Conservation (phyloP, 2,329 filamentous ascomycete species). For the Sporothrix curviconia region DNA sequence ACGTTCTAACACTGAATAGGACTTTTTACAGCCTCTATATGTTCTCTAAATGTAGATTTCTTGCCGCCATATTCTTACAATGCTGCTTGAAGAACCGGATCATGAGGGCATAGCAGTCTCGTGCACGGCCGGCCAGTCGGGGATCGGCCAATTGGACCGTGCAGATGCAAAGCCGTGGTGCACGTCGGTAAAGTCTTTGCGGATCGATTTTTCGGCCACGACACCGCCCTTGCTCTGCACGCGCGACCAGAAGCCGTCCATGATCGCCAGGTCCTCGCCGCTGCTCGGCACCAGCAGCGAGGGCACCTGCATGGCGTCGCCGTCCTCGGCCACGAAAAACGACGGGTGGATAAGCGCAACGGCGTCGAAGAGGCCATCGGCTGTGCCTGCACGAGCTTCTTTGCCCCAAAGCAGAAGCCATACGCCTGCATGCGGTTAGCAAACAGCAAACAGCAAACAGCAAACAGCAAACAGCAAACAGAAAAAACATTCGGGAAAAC, state of each 20-base stretch:
- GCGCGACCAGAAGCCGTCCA: constrained; percentile 1
- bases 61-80: background rate
- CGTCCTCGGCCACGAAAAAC: constrained; percentile 5
- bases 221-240: background rate
- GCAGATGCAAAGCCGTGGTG: constrained; percentile 7
- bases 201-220: background rate
- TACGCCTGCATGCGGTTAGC: background rate
- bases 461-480: no score
- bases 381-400: constrained; percentile 1
- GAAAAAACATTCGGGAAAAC: no score
- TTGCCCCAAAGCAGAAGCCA: constrained; percentile 7
- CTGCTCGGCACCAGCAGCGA: background rate
- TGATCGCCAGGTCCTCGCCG: constrained; percentile 3
- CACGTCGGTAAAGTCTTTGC: background rate
- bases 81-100: constrained; percentile 3
- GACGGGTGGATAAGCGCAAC: constrained; percentile 4
- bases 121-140: background rate
- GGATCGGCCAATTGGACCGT: constrained; percentile 9
- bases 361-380: background rate
- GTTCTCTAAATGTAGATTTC: no score
- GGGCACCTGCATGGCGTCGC: background rate
- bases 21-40: no score
- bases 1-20: no score
- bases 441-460: no score
- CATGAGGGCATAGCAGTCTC: background rate